phyloP scores from a whole-genome alignment of 225 moss, liverwort and hornwort species.

The Sphagnum tenellum region DNA sequence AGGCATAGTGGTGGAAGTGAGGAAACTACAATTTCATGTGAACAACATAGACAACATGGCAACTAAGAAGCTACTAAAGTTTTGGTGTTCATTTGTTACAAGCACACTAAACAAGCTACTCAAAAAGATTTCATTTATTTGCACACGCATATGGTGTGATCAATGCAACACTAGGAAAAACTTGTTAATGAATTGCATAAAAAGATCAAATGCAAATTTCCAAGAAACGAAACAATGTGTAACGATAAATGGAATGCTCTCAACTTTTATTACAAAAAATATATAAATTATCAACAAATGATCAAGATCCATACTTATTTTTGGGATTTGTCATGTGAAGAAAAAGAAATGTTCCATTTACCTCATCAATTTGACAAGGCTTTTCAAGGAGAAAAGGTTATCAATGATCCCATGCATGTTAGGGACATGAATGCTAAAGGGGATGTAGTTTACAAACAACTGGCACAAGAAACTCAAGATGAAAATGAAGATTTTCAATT shows the following conservation, averaged over 20 bases:
- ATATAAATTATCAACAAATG: background rate
- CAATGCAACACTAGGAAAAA: background rate
- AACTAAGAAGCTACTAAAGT: background rate
- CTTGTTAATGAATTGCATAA: background rate
- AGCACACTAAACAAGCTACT: background rate
- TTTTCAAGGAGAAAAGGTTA: conserved; percentile 1
- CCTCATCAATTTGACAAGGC: background rate
- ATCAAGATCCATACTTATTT: background rate
- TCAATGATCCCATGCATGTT: background rate
- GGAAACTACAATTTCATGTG: background rate
- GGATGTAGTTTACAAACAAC: background rate
- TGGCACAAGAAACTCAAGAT: background rate
- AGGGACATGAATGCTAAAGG: background rate
- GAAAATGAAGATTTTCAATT: no score
- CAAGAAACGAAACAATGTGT: background rate
- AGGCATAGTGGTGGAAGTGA: no score
- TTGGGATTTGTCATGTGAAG: background rate
- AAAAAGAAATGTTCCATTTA: background rate
- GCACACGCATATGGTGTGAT: background rate
- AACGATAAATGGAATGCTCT: background rate
- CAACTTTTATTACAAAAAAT: background rate
- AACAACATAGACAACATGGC: background rate
- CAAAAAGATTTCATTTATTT: background rate
- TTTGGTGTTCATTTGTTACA: background rate
- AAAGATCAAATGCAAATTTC: background rate